Base-by-base conservation (phyloP, 768 basidiomycete genomes). In the Panaeolus papilionaceus region DNA sequence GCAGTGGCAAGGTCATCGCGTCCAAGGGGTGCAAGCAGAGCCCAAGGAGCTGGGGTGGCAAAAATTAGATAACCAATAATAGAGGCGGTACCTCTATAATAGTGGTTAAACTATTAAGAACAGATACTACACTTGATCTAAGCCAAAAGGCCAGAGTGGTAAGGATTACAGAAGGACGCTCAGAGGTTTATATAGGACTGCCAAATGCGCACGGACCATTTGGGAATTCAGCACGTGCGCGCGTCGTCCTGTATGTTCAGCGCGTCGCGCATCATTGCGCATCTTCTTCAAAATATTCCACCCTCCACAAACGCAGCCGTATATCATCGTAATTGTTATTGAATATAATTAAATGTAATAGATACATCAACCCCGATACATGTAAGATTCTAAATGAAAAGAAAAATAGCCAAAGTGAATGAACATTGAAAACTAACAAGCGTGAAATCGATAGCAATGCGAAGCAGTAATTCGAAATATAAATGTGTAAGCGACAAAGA, bases 51-150 rank as follows among this genome's bases (percentile, higher is more conserved):
- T 78, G 79, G 81, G 83, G 82, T 81, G 81, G 78, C 83, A 83
- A 83, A 83, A 84, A 83, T 83, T 78, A 82, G 79, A 85, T 87
- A 86, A 87, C 84, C 85, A 86, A 75, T 74, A 72, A 85, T 84
- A 81, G 79, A 78, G 77, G 82, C 84, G 78, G 79, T 86, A 84
- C 83, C 79, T 75, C 77, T 82, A 85, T 86, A 85, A 85, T 85
- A 86, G 85, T 84, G 83, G 84, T 84, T 83, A 83, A 83, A 84
- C 82, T 84, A 83, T 84, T 84, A 88, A 90, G 88, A 90, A 90
- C 89, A 91, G 90, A 90, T 90, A 90, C 89, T 90, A 90, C 89
- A 90, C 89, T 90, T 90, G 89, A 90, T 90, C 89, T 89, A 89
- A 90, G 89, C 89, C 88, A 90, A 88, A 87, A 89, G 88, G 87